Evolutionary conservation across 2,329 filamentous ascomycete species (phyloP).

Genomic region (Stagonosporopsis cucurbitacearum): DNA sequence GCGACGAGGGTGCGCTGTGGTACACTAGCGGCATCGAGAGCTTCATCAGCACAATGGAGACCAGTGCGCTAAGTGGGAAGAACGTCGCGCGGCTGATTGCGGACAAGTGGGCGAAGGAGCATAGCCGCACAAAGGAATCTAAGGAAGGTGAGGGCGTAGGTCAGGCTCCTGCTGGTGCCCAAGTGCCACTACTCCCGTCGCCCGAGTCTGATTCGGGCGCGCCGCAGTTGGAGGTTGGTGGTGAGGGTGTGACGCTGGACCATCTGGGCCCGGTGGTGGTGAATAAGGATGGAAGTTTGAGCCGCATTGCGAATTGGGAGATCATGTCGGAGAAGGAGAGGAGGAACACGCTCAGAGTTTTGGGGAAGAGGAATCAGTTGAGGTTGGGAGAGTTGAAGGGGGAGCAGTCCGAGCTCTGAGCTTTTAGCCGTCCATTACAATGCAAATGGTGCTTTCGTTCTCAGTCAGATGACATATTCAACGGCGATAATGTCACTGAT

Average conservation of each 20-base stretch:
- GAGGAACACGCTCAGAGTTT: slow-evolving; percentile 68
- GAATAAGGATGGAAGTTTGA: slow-evolving; percentile 73
- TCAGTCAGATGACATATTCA: too few species aligned
- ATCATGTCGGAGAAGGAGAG: slow-evolving; percentile 73
- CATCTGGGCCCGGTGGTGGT: slow-evolving; percentile 76
- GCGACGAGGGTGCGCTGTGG: slow-evolving; percentile 60
- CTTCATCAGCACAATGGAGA: slow-evolving; percentile 98
- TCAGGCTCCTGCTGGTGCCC: neutral
- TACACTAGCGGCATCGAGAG: slow-evolving; percentile 78
- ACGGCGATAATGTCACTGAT: too few species aligned
- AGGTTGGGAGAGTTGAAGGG: slow-evolving; percentile 63
- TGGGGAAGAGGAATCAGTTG: slow-evolving; percentile 72
- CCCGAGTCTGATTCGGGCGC: slow-evolving; percentile 7
- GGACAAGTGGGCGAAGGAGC: slow-evolving; percentile 59
- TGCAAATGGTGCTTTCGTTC: too few species aligned
- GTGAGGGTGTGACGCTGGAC: slow-evolving; percentile 64
- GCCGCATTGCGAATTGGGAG: slow-evolving; percentile 75
- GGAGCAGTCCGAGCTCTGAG: slow-evolving; percentile 15
- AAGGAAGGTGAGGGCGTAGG: neutral
- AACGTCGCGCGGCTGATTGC: slow-evolving; percentile 77
- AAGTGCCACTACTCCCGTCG: neutral
- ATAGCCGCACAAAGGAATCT: neutral
- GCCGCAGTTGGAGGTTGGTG: slow-evolving; percentile 42
- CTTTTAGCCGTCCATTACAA: neutral
- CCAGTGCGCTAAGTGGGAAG: slow-evolving; percentile 87